phyloP scores from a whole-genome alignment of 371 early-diverging fungal genomes.

The Smittium culicis region DNA sequence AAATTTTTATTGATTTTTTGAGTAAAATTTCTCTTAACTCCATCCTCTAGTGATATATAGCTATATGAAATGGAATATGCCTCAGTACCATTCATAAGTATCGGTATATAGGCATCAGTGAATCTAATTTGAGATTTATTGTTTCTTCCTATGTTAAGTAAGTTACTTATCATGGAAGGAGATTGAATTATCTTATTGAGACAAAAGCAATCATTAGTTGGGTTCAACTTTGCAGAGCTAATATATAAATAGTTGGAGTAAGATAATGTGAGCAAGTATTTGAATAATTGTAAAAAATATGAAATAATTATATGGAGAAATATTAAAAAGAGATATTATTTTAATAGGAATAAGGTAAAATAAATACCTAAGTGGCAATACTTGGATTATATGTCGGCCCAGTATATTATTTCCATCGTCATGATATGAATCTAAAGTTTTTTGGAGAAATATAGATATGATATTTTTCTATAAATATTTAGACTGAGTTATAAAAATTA shows the following conservation, averaged over 20 bases:
- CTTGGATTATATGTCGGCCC: conserved; percentile 29
- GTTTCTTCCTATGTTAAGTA: neutral
- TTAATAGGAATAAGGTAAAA: neutral
- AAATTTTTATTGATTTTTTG: conserved; percentile 18
- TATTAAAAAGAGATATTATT: neutral
- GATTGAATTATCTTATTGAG: conserved; percentile 11
- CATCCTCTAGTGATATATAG: conserved; percentile 25
- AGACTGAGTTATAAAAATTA: neutral
- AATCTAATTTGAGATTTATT: neutral
- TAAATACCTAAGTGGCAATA: conserved; percentile 26
- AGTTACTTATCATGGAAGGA: neutral
- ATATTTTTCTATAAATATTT: neutral
- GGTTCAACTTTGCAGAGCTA: conserved; percentile 25
- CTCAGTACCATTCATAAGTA: conserved; percentile 29
- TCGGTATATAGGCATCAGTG: conserved; percentile 16
- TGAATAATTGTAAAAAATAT: too few relatives aligned
- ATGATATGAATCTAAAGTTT: conserved; percentile 13
- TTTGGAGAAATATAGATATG: neutral
- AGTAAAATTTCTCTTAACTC: conserved; percentile 16
- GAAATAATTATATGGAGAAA: neutral
- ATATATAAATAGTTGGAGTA: too few relatives aligned
- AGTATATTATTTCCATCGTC: conserved; percentile 28
- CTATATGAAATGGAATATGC: conserved; percentile 24
- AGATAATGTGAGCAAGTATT: too few relatives aligned
- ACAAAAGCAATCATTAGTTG: conserved; percentile 17